Percentiles rank a stretch among this genome's conserved stretches.
These are phyloP conservation scores for Paecilomyces sp. DNA, from an alignment of 2,329 filamentous ascomycete species.

Conservation along the genomic window DNA sequence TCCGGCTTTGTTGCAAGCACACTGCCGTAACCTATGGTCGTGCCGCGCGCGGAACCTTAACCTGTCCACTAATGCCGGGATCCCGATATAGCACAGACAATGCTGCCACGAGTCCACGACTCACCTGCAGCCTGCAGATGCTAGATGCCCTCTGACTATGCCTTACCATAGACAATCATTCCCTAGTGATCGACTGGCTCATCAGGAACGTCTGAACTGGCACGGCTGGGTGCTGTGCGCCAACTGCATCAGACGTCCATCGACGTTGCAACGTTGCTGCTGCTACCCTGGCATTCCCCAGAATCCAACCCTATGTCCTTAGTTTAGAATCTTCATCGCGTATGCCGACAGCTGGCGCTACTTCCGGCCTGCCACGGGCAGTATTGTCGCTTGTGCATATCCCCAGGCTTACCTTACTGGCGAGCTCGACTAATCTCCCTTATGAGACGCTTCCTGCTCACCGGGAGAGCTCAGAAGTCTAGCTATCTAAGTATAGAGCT, in stretches of 20 bases:
- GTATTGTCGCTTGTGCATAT: neutral
- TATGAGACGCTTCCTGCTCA: neutral
- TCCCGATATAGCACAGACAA: neutral
- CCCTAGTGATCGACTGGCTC: neutral
- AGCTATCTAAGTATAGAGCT: neutral
- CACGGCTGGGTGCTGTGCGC: neutral
- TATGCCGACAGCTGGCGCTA: neutral
- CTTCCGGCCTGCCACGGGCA: neutral
- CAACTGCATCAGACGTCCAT: neutral
- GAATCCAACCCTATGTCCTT: neutral
- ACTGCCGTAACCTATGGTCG: neutral
- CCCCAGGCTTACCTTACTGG: neutral
- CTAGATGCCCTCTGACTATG: neutral
- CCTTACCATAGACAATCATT: neutral
- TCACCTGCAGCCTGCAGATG: neutral
- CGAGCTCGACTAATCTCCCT: neutral
- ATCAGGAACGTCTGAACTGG: neutral
- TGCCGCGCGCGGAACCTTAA: neutral
- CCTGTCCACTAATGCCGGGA: neutral
- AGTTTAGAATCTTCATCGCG: neutral
- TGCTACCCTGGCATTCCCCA: neutral
- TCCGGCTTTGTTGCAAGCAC: too few relatives aligned
- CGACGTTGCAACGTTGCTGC: neutral
- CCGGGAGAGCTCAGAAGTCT: neutral
- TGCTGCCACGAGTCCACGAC: neutral